Evolutionary conservation across 1,284 basidiomycete genomes (phyloP), one percentile per base, ranked within the genome.

Genomic region (Exobasidium cylindrosporum): DNA sequence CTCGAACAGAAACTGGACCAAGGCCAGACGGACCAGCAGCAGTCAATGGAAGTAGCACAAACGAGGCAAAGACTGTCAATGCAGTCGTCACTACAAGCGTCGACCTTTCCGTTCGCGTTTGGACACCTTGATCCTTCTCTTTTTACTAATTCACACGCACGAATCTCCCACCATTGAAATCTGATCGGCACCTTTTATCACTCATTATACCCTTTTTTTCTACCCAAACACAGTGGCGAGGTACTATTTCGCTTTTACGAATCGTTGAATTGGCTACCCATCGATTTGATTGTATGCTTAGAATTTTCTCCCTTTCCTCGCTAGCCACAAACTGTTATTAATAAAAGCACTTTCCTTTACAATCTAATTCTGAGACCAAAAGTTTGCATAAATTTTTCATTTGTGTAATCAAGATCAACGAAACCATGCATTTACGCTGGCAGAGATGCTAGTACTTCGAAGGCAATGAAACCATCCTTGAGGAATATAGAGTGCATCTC

Each of bases 81-180:
- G 77, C 78, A 4, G 73, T 79, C 1, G 76, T 72, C 1, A 78
- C 77, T 4, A 69, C 68, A 13, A 70, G 72, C 32, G 74, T 76
- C 29, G 77, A 79, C 57, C 62, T 74, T 10, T 66, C 49, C 26
- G 57, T 78, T 44, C 69, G 70, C 43, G 64, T 79, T 46, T 79
- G 76, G 76, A 65, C 74, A 23, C 77, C 77, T 2, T 79, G 62
- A 50, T 45, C 24, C n/a, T n/a, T n/a, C n/a, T 44, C 43, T 44
- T 44, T 44, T 23, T 44, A 14, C 43, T 23, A 44, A 44, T 23
- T 44, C n/a, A n/a, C n/a, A n/a, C n/a, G n/a, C n/a, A n/a, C n/a
- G n/a, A n/a, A n/a, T n/a, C n/a, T n/a, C n/a, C n/a, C n/a, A n/a
- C n/a, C n/a, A n/a, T n/a, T n/a, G n/a, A n/a, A n/a, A n/a, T n/a